A percentile compares a stretch with the other conserved stretches of the same genome.
These are phyloP conservation scores for Chytriomyces sp. DNA, from an alignment of 192 early-diverging fungal species.

Conservation along the genomic window DNA sequence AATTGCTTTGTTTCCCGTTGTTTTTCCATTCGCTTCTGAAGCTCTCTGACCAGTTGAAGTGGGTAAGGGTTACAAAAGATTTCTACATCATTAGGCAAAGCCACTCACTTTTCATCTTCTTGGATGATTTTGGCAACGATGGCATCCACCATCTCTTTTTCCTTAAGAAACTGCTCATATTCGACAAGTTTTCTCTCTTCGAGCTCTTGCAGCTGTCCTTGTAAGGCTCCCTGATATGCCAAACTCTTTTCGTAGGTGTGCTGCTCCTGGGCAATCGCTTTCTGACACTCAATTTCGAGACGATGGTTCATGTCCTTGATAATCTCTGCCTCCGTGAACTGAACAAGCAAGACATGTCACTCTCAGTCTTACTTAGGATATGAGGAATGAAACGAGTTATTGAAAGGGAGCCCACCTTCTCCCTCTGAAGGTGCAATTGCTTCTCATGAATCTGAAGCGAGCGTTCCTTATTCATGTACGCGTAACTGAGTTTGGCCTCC, in stretches of 20 bases:
- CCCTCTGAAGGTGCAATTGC: slow-evolving; percentile 34
- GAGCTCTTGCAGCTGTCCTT: slow-evolving; percentile 53
- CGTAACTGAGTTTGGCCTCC: slow-evolving; percentile 64
- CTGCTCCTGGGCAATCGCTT: slow-evolving; percentile 47
- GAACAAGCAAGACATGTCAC: no score
- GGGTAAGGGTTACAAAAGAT: background rate
- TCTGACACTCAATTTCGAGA: slow-evolving; percentile 38
- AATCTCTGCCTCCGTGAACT: slow-evolving; percentile 32
- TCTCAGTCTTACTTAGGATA: background rate
- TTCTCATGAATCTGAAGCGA: slow-evolving; percentile 58
- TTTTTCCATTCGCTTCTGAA: slow-evolving; percentile 47
- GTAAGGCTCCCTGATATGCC: slow-evolving; percentile 51
- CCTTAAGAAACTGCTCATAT: slow-evolving; percentile 59
- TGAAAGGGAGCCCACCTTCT: slow-evolving; percentile 20
- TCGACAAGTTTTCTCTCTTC: slow-evolving; percentile 50
- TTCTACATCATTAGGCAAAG: background rate
- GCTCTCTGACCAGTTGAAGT: slow-evolving; percentile 37
- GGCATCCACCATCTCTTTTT: slow-evolving; percentile 64
- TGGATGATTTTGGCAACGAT: slow-evolving; percentile 55
- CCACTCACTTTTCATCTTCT: slow-evolving; percentile 54
- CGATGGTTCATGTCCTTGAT: slow-evolving; percentile 45
- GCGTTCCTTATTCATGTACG: slow-evolving; percentile 67
- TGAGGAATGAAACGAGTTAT: background rate
- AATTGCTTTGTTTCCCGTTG: slow-evolving; percentile 60
- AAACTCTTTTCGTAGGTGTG: slow-evolving; percentile 39